A percentile compares a stretch with the other conserved stretches of the same genome.
Conservation (phyloP, 345 rosid species). For the Citropsis articulata region DNA sequence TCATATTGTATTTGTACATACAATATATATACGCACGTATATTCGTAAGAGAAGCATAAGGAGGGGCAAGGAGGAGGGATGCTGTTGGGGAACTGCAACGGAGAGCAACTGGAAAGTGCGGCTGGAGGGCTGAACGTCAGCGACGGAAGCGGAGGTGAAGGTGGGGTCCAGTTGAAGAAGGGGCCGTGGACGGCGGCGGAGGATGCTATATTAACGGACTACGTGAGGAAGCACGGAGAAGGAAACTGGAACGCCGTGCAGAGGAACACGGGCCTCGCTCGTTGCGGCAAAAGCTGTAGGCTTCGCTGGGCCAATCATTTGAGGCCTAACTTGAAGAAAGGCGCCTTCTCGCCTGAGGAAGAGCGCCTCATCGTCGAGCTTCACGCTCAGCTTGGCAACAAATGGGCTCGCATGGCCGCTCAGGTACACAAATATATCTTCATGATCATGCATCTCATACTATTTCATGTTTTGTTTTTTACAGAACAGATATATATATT, state of each 20-base stretch:
- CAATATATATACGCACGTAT: not conserved
- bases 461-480: not conserved
- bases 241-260: slow-evolving; percentile 69
- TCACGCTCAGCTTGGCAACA: slow-evolving; percentile 55
- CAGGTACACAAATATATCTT: slow-evolving; percentile 27
- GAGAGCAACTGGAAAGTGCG: slow-evolving; percentile 31
- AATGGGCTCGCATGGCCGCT: slow-evolving; percentile 70
- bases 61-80: not conserved
- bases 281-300: slow-evolving; percentile 62
- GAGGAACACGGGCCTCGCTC: slow-evolving; percentile 51
- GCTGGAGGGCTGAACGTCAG: slow-evolving; percentile 9
- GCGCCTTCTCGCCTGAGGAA: slow-evolving; percentile 48
- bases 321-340: slow-evolving; percentile 51
- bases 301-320: slow-evolving; percentile 63
- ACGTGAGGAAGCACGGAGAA: slow-evolving; percentile 54
- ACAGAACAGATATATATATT: no score
- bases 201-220: slow-evolving; percentile 44
- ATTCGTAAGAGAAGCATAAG: not conserved
- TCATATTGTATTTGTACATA: no score
- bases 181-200: slow-evolving; percentile 62
- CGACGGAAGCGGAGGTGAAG: slow-evolving; percentile 23
- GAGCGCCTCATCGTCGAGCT: slow-evolving; percentile 52
- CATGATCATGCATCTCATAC: not conserved
- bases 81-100: slow-evolving; percentile 7
- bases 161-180: slow-evolving; percentile 36